These are phyloP conservation scores for Candida glucosophila DNA, from an alignment of 1,139 yeast species.

Conservation along the genomic window DNA sequence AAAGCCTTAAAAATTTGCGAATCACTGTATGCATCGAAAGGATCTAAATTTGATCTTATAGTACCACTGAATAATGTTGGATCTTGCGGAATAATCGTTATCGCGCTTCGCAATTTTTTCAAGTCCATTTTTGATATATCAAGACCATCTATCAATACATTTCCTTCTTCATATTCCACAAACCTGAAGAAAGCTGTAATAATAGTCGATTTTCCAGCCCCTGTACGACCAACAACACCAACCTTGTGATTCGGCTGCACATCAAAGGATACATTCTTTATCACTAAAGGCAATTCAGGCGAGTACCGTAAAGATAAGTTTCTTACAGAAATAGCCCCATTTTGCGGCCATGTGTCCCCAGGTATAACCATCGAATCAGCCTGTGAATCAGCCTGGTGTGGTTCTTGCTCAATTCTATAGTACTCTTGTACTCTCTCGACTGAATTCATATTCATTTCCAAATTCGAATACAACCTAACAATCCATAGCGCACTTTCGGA, in stretches of 20 bases:
- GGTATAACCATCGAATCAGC: no score
- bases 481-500: slow-evolving; percentile 88
- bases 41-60: slow-evolving; percentile 72
- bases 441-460: slow-evolving; percentile 95
- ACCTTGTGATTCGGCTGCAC: slow-evolving; percentile 75
- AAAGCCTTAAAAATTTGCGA: slow-evolving; percentile 74
- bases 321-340: slow-evolving; percentile 69
- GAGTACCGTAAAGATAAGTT: slow-evolving; percentile 82
- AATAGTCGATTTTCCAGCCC: slow-evolving; percentile 97
- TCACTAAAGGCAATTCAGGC: slow-evolving; percentile 79
- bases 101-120: slow-evolving; percentile 68
- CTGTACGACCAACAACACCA: slow-evolving; percentile 96
- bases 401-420: slow-evolving; percentile 77
- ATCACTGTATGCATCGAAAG: slow-evolving; percentile 58
- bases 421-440: slow-evolving; percentile 87
- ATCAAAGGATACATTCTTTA: slow-evolving; percentile 74
- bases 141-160: slow-evolving; percentile 72
- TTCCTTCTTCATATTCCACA: slow-evolving; percentile 84
- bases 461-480: slow-evolving; percentile 77
- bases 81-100: slow-evolving; percentile 91
- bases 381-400: slow-evolving; percentile 58
- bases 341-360: slow-evolving; percentile 85
- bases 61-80: slow-evolving; percentile 88
- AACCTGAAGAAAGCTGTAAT: slow-evolving; percentile 92
- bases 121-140: slow-evolving; percentile 83